phyloP scores from a whole-genome alignment of 2,329 filamentous ascomycete species.

The Triangularia verruculosa region DNA sequence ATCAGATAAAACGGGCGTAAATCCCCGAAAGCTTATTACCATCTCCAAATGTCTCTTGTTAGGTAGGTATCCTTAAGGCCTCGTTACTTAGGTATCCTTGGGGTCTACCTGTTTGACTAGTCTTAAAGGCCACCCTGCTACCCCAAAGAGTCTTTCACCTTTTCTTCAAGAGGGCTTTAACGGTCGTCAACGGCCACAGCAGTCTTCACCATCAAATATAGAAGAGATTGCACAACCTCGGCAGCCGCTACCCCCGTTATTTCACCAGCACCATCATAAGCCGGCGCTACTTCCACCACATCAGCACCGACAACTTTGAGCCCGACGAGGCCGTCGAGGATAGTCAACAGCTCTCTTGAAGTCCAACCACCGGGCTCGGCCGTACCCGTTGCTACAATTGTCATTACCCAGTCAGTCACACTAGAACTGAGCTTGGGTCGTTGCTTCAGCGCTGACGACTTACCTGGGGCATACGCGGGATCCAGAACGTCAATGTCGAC shows the following conservation, averaged over 20 bases:
- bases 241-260: constrained; percentile 70
- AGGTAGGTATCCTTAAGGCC: too few species aligned
- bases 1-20: too few species aligned
- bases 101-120: too few species aligned
- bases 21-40: too few species aligned
- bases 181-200: neutral
- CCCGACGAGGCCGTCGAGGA: constrained; percentile 67
- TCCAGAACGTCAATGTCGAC: constrained; percentile 82
- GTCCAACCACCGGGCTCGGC: constrained; percentile 81
- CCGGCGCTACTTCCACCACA: constrained; percentile 75
- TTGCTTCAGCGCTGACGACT: constrained; percentile 23
- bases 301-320: constrained; percentile 75
- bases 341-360: constrained; percentile 70
- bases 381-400: constrained; percentile 61
- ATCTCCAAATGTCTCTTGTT: too few species aligned
- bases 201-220: constrained; percentile 24
- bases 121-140: too few species aligned
- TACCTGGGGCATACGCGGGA: constrained; percentile 61
- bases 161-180: too few species aligned
- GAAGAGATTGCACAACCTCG: constrained; percentile 49
- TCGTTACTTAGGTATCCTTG: too few species aligned
- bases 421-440: too few species aligned
- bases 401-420: neutral
- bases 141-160: too few species aligned
- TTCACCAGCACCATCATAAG: constrained; percentile 72